These are phyloP conservation scores for Quercus parvula DNA, from an alignment of 306 rosid species.

Conservation along the genomic window DNA sequence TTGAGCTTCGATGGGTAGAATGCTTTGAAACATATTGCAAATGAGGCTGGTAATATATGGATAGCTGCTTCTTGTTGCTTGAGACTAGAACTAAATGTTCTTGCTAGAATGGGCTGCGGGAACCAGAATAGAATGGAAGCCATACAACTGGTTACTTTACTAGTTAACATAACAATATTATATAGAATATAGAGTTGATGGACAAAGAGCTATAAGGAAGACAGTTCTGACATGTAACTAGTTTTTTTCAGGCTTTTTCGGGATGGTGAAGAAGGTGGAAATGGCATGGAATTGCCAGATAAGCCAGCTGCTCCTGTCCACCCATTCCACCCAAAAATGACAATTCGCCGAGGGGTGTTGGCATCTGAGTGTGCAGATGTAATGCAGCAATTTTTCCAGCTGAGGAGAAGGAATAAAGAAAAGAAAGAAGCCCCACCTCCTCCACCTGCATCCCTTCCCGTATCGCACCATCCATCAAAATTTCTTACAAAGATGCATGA, in stretches of 20 bases:
- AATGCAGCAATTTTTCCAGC: constrained; percentile 94
- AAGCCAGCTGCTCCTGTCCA: constrained; percentile 76
- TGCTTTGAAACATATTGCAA: background rate
- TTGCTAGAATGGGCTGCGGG: constrained; percentile 5
- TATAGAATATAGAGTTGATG: background rate
- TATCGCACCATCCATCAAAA: constrained; percentile 58
- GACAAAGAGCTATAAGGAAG: background rate
- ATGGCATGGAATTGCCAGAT: constrained; percentile 39
- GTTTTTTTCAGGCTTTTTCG: constrained; percentile 63
- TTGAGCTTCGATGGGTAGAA: background rate
- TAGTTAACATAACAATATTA: background rate
- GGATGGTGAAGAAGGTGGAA: constrained; percentile 50
- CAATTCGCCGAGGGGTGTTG: constrained; percentile 68
- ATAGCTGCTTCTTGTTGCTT: background rate
- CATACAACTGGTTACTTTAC: background rate
- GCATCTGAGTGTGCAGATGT: constrained; percentile 74
- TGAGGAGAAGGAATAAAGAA: constrained; percentile 61
- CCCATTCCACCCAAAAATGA: constrained; percentile 91
- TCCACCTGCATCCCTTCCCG: constrained; percentile 26
- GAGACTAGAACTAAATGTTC: background rate
- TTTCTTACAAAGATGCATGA: constrained; percentile 64
- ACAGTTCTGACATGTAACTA: background rate
- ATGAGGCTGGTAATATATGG: background rate
- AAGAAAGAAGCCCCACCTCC: constrained; percentile 40
- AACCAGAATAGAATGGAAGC: background rate